phyloP scores from a whole-genome alignment of 2,329 filamentous ascomycete genomes.

The Hyphodiscus sp. region DNA sequence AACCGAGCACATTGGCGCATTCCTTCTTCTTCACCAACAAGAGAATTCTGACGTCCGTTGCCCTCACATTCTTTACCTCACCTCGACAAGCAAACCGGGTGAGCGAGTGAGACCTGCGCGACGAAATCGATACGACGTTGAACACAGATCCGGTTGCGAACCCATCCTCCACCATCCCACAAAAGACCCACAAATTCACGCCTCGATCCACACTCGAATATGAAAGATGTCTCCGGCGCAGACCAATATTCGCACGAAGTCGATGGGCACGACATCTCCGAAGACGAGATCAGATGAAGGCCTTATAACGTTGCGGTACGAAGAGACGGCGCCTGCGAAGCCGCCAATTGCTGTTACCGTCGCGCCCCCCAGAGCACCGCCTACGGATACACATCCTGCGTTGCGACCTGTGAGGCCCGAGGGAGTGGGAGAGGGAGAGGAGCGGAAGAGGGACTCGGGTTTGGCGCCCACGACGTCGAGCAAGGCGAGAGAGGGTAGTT shows the following conservation, averaged over 20 bases:
- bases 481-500: constrained; percentile 36
- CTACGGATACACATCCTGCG: constrained; percentile 26
- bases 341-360: constrained; percentile 44
- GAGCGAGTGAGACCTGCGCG: too few species aligned
- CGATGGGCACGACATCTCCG: background rate
- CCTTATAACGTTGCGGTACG: constrained; percentile 52
- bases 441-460: constrained; percentile 50
- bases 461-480: constrained; percentile 42
- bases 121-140: background rate
- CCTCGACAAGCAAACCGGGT: too few species aligned
- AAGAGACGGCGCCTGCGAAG: constrained; percentile 51
- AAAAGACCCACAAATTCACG: background rate
- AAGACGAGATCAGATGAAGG: constrained; percentile 15
- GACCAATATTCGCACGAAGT: constrained; percentile 7
- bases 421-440: constrained; percentile 26
- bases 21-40: background rate
- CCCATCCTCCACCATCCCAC: background rate
- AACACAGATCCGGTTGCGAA: background rate
- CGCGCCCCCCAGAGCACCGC: constrained; percentile 23
- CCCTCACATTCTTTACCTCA: background rate
- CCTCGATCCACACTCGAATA: background rate
- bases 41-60: background rate
- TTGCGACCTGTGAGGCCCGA: constrained; percentile 13
- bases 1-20: background rate
- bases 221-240: background rate